Evolutionary conservation across 768 basidiomycete species (phyloP).

Genomic region (Lactifluus piperatus): DNA sequence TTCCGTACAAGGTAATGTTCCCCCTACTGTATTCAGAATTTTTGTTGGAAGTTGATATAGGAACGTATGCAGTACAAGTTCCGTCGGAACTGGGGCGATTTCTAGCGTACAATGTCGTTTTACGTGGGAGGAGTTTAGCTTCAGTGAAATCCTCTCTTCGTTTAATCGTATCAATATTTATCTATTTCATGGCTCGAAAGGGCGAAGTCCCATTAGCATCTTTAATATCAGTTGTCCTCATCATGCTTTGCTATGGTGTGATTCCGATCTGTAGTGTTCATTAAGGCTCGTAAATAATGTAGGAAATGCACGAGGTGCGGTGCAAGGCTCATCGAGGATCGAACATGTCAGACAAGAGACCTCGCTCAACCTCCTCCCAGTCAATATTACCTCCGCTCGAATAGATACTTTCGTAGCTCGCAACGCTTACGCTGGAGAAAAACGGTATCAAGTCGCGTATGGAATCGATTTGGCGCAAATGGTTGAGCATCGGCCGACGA

Average conservation of each 20-base stretch:
- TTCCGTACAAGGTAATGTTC: slow-evolving; percentile 76
- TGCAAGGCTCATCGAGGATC: slow-evolving; percentile 47
- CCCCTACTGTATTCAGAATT: background rate
- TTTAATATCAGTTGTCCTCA: background rate
- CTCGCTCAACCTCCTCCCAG: slow-evolving; percentile 81
- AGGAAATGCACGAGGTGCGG: background rate
- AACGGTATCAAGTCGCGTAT: slow-evolving; percentile 83
- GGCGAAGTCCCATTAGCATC: background rate
- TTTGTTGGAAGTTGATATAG: slow-evolving; percentile 40
- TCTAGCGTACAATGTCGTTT: background rate
- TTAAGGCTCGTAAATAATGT: background rate
- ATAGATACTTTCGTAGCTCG: slow-evolving; percentile 88
- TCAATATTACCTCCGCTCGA: slow-evolving; percentile 73
- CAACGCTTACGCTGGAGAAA: slow-evolving; percentile 82
- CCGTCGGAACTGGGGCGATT: slow-evolving; percentile 82
- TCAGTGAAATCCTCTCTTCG: background rate
- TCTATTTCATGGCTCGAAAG: background rate
- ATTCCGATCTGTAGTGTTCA: background rate
- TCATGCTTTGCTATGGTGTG: slow-evolving; percentile 2
- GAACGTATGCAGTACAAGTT: slow-evolving; percentile 81
- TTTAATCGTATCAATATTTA: slow-evolving; percentile 3
- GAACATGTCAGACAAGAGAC: slow-evolving; percentile 83
- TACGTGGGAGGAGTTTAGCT: background rate
- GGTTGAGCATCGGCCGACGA: slow-evolving; percentile 66
- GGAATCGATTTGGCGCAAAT: slow-evolving; percentile 68